phyloP scores from a whole-genome alignment of 768 basidiomycete species.

The Clitopilus passeckerianus region DNA sequence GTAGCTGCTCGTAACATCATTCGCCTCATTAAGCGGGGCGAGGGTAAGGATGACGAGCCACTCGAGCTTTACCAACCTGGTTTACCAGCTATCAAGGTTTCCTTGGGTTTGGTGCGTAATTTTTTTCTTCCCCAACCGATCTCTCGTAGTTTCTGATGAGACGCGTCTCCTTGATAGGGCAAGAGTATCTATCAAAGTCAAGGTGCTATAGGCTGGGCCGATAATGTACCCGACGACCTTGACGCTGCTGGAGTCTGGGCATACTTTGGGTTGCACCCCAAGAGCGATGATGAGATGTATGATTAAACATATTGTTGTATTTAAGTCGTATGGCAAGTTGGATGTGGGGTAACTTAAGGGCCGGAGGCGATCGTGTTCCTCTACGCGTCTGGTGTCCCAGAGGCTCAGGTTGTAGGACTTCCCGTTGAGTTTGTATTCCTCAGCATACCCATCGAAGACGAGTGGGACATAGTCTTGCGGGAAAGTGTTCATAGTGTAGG shows the following conservation, averaged over 20 bases:
- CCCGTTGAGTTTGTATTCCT: background rate
- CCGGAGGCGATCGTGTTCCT: background rate
- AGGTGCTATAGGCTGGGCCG: conserved; percentile 36
- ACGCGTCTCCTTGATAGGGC: too few relatives aligned
- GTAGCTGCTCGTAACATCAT: conserved; percentile 54
- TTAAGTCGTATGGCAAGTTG: background rate
- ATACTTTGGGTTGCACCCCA: conserved; percentile 33
- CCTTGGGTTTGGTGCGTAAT: conserved; percentile 48
- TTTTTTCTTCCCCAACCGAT: too few relatives aligned
- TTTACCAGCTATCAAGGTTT: conserved; percentile 54
- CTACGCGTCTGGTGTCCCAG: background rate
- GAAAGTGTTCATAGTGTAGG: background rate
- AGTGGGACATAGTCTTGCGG: background rate
- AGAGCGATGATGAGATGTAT: conserved; percentile 30
- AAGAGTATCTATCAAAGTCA: conserved; percentile 42
- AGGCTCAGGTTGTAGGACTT: background rate
- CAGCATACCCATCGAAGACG: background rate
- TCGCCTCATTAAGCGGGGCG: conserved; percentile 29
- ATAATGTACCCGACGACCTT: conserved; percentile 42
- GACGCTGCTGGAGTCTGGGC: conserved; percentile 44
- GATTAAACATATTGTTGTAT: background rate
- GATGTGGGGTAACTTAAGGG: background rate
- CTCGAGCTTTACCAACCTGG: conserved; percentile 43
- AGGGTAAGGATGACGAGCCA: conserved; percentile 12
- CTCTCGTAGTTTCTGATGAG: too few relatives aligned